A percentile compares a stretch with the other conserved stretches of the same genome.
Conservation (phyloP, 352 stramenopile species). For the Phytophthora quininea region DNA sequence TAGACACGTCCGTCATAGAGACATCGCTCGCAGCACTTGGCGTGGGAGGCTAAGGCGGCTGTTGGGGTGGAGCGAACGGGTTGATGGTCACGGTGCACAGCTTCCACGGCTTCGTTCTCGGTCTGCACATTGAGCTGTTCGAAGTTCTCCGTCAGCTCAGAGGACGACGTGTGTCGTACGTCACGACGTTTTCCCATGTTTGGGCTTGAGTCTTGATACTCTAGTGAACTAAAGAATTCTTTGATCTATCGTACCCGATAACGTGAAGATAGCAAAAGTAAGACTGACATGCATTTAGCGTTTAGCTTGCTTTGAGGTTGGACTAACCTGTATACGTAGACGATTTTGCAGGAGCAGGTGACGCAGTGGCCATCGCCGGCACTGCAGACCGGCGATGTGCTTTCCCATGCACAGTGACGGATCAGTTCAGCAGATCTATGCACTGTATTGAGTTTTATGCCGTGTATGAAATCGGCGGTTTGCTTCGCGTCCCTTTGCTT, state of each 20-base stretch:
- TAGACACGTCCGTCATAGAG: not conserved
- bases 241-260: not conserved
- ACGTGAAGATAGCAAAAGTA: not conserved
- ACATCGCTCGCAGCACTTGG: not conserved
- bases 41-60: not conserved
- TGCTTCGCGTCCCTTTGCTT: too few relatives aligned
- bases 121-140: constrained; percentile 6
- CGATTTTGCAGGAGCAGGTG: too few relatives aligned
- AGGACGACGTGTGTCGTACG: constrained; percentile 9
- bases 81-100: not conserved
- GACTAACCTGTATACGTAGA: not conserved
- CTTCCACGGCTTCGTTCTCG: constrained; percentile 3
- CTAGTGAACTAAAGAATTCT: constrained; percentile 10
- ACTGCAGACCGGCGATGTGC: too few relatives aligned
- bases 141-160: constrained; percentile 12
- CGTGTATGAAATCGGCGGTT: too few relatives aligned
- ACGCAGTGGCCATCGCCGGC: too few relatives aligned
- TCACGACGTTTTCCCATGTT: constrained; percentile 2
- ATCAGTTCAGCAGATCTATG: too few relatives aligned
- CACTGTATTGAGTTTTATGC: too few relatives aligned
- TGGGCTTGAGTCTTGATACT: not conserved
- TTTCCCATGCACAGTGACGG: too few relatives aligned
- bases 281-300: not conserved
- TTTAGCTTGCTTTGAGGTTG: not conserved
- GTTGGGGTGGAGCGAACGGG: not conserved